These are phyloP conservation scores for Aspergillus biplanus DNA, from an alignment of 495 filamentous ascomycete genomes.

Conservation along the genomic window DNA sequence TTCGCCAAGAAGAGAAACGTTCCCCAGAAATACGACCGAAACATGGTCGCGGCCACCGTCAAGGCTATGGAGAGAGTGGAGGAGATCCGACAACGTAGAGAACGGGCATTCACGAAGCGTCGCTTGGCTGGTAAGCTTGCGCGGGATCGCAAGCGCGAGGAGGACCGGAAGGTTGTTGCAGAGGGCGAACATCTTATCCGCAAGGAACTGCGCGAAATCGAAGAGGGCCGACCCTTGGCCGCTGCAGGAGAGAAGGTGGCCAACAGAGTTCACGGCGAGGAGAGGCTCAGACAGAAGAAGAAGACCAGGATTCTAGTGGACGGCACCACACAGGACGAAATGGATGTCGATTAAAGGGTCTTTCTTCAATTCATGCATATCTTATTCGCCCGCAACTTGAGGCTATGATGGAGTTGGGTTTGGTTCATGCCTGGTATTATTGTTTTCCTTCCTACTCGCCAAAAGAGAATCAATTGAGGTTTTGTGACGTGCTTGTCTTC, in stretches of 20 bases:
- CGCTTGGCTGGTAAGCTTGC: slow-evolving; percentile 89
- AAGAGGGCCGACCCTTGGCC: slow-evolving; percentile 47
- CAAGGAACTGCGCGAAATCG: slow-evolving; percentile 51
- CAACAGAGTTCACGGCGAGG: slow-evolving; percentile 52
- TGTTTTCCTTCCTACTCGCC: slow-evolving; percentile 11
- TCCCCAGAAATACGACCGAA: slow-evolving; percentile 92
- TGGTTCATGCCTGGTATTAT: slow-evolving; percentile 25
- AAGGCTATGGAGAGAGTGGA: slow-evolving; percentile 88
- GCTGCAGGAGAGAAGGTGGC: slow-evolving; percentile 26
- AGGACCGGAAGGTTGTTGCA: slow-evolving; percentile 83
- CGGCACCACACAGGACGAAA: slow-evolving; percentile 67
- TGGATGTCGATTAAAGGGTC: slow-evolving; percentile 68
- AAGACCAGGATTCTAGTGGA: slow-evolving; percentile 67
- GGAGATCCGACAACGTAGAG: slow-evolving; percentile 82
- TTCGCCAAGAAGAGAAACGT: slow-evolving; percentile 93
- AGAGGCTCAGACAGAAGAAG: slow-evolving; percentile 59
- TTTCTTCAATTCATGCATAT: slow-evolving; percentile 19
- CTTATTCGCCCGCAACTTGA: slow-evolving; percentile 20
- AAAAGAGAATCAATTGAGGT: slow-evolving; percentile 22
- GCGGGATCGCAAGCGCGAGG: slow-evolving; percentile 66
- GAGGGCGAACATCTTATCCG: slow-evolving; percentile 82
- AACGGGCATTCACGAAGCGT: slow-evolving; percentile 89
- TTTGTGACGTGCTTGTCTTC: slow-evolving; percentile 14
- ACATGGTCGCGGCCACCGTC: slow-evolving; percentile 82
- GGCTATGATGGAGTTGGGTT: slow-evolving; percentile 31